These are phyloP conservation scores for Rhododendron molle DNA, from an alignment of 148 eudicot genomes.

Conservation along the genomic window DNA sequence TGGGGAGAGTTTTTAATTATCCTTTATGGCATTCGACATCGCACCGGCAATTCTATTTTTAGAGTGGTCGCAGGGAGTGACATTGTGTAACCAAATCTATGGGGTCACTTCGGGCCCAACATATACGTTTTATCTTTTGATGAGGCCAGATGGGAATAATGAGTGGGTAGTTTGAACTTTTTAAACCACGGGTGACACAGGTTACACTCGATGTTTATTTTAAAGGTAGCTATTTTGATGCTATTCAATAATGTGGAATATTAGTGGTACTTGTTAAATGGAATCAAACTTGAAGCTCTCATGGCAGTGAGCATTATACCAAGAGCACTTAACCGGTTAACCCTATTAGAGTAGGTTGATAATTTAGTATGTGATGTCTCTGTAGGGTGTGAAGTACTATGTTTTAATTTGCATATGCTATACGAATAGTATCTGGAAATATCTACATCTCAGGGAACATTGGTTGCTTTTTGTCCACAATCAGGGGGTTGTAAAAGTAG, in stretches of 20 bases:
- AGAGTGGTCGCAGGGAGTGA: too few relatives aligned
- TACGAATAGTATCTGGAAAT: background rate
- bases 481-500: constrained; percentile 58
- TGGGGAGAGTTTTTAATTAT: too few relatives aligned
- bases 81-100: too few relatives aligned
- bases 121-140: background rate
- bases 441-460: background rate
- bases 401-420: background rate
- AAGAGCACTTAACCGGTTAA: background rate
- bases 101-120: too few relatives aligned
- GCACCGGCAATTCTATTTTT: too few relatives aligned
- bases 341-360: background rate
- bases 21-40: too few relatives aligned
- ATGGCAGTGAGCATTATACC: background rate
- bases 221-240: background rate
- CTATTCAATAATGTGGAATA: background rate
- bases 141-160: background rate
- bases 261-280: background rate
- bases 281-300: background rate
- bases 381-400: background rate
- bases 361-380: background rate
- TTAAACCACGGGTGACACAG: background rate
- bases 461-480: background rate
- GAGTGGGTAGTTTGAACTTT: background rate
- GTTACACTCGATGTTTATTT: background rate